Percentiles rank a stretch among this genome's conserved stretches.
These are phyloP conservation scores for Centaurea solstitialis DNA, from an alignment of 129 eudicot genomes.

Conservation along the genomic window DNA sequence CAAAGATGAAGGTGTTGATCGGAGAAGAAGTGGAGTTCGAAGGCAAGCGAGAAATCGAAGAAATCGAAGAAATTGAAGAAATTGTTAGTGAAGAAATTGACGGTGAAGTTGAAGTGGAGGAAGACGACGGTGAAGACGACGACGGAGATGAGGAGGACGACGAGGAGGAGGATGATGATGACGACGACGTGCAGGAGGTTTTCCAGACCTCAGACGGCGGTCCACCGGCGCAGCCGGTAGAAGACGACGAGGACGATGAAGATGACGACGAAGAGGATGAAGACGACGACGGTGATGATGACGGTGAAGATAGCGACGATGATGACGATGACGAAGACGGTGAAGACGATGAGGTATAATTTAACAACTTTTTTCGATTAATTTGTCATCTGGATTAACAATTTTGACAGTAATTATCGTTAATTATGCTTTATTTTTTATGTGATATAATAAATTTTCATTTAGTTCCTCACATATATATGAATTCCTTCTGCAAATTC, in stretches of 20 bases:
- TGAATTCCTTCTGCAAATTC: background rate
- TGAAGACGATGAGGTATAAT: conserved; percentile 49
- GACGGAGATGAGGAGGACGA: conserved; percentile 46
- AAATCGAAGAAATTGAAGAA: background rate
- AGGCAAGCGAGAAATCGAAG: conserved; percentile 15
- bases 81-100: conserved; percentile 10
- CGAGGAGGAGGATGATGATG: conserved; percentile 51
- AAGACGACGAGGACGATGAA: conserved; percentile 54
- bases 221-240: conserved; percentile 40
- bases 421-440: background rate
- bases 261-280: conserved; percentile 56
- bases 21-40: conserved; percentile 26
- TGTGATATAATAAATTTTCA: too few relatives aligned
- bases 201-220: conserved; percentile 45
- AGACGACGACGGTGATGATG: conserved; percentile 58
- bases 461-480: too few relatives aligned
- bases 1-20: conserved; percentile 40
- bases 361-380: background rate
- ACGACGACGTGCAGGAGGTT: conserved; percentile 55
- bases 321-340: conserved; percentile 50
- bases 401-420: background rate
- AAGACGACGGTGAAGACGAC: conserved; percentile 43
- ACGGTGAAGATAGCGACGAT: conserved; percentile 43
- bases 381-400: background rate
- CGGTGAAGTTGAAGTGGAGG: conserved; percentile 30